Base-by-base conservation (phyloP, 768 basidiomycete genomes). In the Lyophyllum decastes region DNA sequence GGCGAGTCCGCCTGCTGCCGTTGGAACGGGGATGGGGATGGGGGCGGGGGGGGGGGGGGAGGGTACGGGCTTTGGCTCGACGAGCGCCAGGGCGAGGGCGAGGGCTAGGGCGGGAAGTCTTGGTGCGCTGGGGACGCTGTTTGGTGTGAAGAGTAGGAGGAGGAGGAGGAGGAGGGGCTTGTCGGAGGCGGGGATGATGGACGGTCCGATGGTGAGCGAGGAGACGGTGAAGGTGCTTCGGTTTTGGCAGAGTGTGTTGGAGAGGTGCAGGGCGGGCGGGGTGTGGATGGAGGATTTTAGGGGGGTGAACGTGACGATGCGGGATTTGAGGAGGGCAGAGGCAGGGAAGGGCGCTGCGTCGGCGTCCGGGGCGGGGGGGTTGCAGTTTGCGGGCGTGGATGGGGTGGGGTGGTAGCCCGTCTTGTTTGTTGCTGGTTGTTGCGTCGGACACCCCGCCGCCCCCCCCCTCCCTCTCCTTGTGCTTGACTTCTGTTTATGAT, bases 261-360 rank as follows among this genome's bases (percentile, higher is more conserved):
- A 71, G 47, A 70, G 77, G 57, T 88, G 87, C 69, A 72, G 75
- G 48, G 77, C 75, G 59, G 75, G 80, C 8, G 79, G 75, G 34
- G 85, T 90, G 57, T 85, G 82, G 78, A 69, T 90, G 50, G 86
- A 90, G 72, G 86, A 89, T 67, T 87, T 79, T 61, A 67, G 68
- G 1, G 88, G 88, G 17, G 72, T 82, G 19, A 86, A 86, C 66
- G 75, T 88, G 57, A 85, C 82, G 26, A 61, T 69, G 52, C 73
- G 79, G 50, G 74, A 76, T 58, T 55, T 75, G 58, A 64, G 60
- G 58, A 61, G 72, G 45, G 68, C 65, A 12, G 63, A 64, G 58
- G 58, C 59, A 9, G 64, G 61, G 43, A 56, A 54, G 55, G 58
- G 54, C 1, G 33, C n/a, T n/a, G n/a, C n/a, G n/a, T n/a, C n/a